phyloP scores from a whole-genome alignment of 305 asterid species.

The Solanum hybrid region DNA sequence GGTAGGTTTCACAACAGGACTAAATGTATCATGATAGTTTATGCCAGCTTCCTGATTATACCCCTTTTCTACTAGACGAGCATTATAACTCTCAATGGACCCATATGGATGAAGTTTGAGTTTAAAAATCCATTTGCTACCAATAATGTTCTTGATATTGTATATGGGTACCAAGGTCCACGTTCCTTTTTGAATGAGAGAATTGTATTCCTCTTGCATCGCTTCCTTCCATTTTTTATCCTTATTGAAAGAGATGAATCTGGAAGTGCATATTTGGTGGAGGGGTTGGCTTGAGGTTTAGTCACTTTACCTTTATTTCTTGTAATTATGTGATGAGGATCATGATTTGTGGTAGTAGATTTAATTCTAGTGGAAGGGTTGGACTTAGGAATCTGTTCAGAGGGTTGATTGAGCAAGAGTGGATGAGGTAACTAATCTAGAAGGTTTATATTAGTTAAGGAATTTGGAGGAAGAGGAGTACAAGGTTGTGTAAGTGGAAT shows the following conservation, averaged over 20 bases:
- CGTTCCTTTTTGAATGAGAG: background rate
- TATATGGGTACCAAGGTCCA: background rate
- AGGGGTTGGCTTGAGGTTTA: no score
- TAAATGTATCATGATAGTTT: background rate
- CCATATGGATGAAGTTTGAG: background rate
- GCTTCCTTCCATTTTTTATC: background rate
- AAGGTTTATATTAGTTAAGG: no score
- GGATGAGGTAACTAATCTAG: no score
- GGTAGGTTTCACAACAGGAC: background rate
- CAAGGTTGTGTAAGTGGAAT: no score
- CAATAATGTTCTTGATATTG: background rate
- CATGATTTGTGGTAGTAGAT: no score
- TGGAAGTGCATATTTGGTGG: background rate
- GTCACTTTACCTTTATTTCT: background rate
- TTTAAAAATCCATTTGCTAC: background rate
- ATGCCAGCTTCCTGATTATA: background rate
- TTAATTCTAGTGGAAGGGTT: background rate
- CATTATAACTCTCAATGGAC: no score
- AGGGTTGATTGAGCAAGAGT: no score
- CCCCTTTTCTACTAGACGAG: background rate
- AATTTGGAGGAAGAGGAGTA: no score
- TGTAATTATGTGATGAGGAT: background rate
- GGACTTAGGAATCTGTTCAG: no score
- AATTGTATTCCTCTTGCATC: no score
- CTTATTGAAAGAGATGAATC: background rate